Evolutionary conservation across 345 rosid genomes (phyloP).

Genomic region (Lenwebbia sp.): DNA sequence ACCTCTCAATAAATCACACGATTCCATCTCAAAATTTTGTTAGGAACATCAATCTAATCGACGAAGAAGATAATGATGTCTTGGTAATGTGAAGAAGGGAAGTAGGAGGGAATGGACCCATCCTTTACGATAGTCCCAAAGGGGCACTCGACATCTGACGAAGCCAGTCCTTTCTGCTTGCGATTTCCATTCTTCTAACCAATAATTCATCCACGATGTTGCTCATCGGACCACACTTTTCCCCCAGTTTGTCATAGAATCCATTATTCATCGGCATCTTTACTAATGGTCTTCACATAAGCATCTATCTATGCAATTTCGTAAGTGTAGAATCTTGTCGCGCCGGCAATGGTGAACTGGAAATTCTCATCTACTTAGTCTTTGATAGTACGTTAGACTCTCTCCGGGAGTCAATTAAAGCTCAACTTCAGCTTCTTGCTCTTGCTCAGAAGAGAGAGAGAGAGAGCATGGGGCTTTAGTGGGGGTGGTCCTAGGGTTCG

Average conservation of each 20-base stretch:
- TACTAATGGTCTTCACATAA: not conserved
- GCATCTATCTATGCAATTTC: not conserved
- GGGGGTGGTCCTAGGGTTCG: not conserved
- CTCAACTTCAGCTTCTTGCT: not conserved
- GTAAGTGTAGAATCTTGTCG: not conserved
- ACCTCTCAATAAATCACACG: not conserved
- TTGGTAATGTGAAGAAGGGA: not conserved
- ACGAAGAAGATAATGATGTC: not conserved
- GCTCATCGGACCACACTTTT: not conserved
- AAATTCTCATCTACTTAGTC: not conserved
- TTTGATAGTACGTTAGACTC: not conserved
- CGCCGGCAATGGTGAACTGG: not conserved
- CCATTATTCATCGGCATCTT: not conserved
- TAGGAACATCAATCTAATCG: not conserved
- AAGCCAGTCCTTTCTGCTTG: not conserved
- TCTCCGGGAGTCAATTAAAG: not conserved
- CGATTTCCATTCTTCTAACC: no score
- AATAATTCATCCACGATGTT: not conserved
- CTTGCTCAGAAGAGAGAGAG: not conserved
- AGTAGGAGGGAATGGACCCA: not conserved
- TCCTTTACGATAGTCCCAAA: not conserved
- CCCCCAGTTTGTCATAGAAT: not conserved
- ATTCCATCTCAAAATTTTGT: not conserved
- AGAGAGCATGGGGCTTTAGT: not conserved
- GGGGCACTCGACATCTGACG: not conserved